A percentile compares a stretch with the other conserved stretches of the same genome.
Evolutionary conservation across 352 stramenopile species (phyloP).

Genomic region (Saprolegnia parasitica): DNA sequence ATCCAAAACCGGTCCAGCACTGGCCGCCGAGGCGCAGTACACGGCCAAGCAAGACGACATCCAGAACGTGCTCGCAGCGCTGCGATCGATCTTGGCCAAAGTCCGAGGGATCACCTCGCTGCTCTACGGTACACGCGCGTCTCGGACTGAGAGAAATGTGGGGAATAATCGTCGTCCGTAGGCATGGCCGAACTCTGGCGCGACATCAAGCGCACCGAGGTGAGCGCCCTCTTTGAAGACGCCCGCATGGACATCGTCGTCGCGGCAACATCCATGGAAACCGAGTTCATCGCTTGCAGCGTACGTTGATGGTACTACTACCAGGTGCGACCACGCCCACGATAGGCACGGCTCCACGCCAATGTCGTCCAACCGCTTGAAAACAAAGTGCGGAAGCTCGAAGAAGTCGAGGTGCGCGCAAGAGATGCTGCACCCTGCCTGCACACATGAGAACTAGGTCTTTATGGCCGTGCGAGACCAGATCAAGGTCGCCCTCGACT

Average conservation of each 20-base stretch:
- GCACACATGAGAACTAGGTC: neutral
- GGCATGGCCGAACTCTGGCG: constrained; percentile 5
- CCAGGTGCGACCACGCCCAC: neutral
- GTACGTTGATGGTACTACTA: neutral
- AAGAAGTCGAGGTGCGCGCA: neutral
- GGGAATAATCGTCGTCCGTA: neutral
- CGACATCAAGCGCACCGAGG: constrained; percentile 8
- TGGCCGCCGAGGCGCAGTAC: neutral
- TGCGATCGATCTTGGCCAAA: neutral
- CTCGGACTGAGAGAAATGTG: neutral
- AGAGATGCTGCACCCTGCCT: no score
- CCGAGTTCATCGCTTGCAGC: neutral
- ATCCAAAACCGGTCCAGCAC: neutral
- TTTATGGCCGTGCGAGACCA: constrained; percentile 1
- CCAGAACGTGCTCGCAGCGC: neutral
- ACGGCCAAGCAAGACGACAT: neutral
- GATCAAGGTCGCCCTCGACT: constrained; percentile 4
- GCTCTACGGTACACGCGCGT: neutral
- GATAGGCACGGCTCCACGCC: neutral
- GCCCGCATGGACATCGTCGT: constrained; percentile 6
- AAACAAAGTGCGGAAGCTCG: constrained; percentile 3
- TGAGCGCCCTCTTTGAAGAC: neutral
- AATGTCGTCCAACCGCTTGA: neutral
- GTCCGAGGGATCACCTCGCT: neutral
- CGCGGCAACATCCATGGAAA: neutral